phyloP scores from a whole-genome alignment of 306 rosid species.

The Mimosa bimucronata region DNA sequence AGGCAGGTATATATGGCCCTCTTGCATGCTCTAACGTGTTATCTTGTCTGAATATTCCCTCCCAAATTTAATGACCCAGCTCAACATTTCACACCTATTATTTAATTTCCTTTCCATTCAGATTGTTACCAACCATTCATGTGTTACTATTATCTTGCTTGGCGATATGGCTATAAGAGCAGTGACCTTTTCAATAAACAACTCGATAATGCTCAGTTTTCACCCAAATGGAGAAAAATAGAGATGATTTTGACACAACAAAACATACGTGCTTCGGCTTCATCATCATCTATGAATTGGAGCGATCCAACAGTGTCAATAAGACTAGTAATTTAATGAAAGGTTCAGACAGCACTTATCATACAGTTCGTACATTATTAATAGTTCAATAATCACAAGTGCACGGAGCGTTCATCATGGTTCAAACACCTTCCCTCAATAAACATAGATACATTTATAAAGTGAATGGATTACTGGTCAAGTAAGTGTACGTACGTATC shows the following conservation, averaged over 20 bases:
- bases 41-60: conserved; percentile 27
- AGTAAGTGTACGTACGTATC: not conserved
- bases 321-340: not conserved
- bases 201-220: not conserved
- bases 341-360: not conserved
- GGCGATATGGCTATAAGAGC: not conserved
- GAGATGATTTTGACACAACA: not conserved
- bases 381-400: not conserved
- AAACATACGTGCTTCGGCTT: not conserved
- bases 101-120: conserved; percentile 6
- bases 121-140: conserved; percentile 11
- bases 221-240: not conserved
- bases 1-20: conserved; percentile 33
- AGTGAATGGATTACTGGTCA: not conserved
- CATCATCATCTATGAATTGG: not conserved
- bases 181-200: not conserved
- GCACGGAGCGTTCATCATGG: not conserved
- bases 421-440: not conserved
- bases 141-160: not conserved
- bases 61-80: conserved; percentile 33
- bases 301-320: not conserved
- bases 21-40: conserved; percentile 20
- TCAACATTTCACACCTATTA: not conserved
- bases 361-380: not conserved
- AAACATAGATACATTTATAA: not conserved